phyloP scores from a whole-genome alignment of 2,329 filamentous ascomycete species.

The Chrysoporthe puriensis region DNA sequence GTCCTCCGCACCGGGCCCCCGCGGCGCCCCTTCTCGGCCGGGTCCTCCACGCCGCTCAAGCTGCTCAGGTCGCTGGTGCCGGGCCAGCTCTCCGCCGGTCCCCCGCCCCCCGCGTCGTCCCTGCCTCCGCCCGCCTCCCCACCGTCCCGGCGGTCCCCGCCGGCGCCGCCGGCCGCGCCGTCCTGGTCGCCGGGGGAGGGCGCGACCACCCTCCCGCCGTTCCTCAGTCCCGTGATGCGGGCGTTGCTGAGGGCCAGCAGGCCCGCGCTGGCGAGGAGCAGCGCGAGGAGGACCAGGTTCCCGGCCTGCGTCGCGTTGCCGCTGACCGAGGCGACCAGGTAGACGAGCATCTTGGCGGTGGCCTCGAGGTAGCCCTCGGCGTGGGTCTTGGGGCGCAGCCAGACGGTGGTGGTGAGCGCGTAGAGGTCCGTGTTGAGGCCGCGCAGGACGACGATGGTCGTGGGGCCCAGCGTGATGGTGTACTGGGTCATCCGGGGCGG shows the following conservation, averaged over 20 bases:
- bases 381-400: slow-evolving; percentile 56
- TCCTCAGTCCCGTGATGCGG: slow-evolving; percentile 49
- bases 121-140: background rate
- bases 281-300: slow-evolving; percentile 52
- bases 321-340: slow-evolving; percentile 57
- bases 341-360: slow-evolving; percentile 60
- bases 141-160: slow-evolving; percentile 6
- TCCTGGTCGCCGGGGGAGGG: slow-evolving; percentile 34
- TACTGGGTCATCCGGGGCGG: slow-evolving; percentile 28
- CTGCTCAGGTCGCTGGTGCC: slow-evolving; percentile 25
- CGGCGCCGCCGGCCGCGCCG: background rate
- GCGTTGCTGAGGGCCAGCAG: slow-evolving; percentile 59
- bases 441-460: slow-evolving; percentile 49
- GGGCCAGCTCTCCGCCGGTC: slow-evolving; percentile 23
- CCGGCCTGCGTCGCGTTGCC: slow-evolving; percentile 59
- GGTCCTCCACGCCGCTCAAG: slow-evolving; percentile 28
- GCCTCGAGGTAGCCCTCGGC: slow-evolving; percentile 57
- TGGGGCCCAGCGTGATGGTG: slow-evolving; percentile 25
- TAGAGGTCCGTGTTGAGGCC: slow-evolving; percentile 60
- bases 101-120: background rate
- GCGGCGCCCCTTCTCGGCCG: slow-evolving; percentile 32
- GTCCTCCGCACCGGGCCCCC: slow-evolving; percentile 7
- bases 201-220: slow-evolving; percentile 53
- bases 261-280: slow-evolving; percentile 57
- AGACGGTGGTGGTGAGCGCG: slow-evolving; percentile 60